Percentiles rank a stretch among this genome's conserved stretches.
Evolutionary conservation across 1,284 basidiomycete species (phyloP).

Genomic region (Trichosporon faecale): DNA sequence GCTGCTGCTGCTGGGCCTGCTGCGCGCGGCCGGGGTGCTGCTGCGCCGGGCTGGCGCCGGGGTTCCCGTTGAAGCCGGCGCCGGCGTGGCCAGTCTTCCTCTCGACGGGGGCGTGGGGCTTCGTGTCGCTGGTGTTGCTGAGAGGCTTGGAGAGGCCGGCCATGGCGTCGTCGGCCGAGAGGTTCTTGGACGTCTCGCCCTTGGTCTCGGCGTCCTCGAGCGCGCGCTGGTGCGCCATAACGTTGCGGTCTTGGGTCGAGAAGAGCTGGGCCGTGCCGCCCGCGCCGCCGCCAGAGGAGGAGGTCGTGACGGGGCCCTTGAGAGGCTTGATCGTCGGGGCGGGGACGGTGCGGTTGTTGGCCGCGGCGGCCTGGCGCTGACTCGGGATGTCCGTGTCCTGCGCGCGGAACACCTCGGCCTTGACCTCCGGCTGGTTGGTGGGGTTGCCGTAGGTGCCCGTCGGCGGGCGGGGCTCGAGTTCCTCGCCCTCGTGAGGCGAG

Average conservation of each 20-base stretch:
- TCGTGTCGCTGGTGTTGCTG: neutral
- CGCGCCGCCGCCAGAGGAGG: neutral
- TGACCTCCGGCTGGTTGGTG: neutral
- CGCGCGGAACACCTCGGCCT: neutral
- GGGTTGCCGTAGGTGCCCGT: conserved; percentile 8
- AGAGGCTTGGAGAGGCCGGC: neutral
- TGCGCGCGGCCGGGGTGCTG: neutral
- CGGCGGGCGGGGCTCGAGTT: neutral
- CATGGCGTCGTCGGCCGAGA: neutral
- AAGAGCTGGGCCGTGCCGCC: neutral
- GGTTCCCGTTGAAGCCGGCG: neutral
- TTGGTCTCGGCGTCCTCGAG: conserved; percentile 10
- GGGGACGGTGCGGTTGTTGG: conserved; percentile 27
- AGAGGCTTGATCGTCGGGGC: conserved; percentile 26
- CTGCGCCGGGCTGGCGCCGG: neutral
- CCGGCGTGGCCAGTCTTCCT: neutral
- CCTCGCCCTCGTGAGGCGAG: neutral
- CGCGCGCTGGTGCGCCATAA: neutral
- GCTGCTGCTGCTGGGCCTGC: neutral
- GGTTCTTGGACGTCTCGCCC: neutral
- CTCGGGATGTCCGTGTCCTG: conserved; percentile 21
- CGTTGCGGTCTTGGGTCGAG: neutral
- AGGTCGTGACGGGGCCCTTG: conserved; percentile 12
- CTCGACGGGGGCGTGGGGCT: neutral
- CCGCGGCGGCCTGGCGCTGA: conserved; percentile 25